Conservation (phyloP, 1,284 basidiomycete species). For the Heliocybe sulcata region DNA sequence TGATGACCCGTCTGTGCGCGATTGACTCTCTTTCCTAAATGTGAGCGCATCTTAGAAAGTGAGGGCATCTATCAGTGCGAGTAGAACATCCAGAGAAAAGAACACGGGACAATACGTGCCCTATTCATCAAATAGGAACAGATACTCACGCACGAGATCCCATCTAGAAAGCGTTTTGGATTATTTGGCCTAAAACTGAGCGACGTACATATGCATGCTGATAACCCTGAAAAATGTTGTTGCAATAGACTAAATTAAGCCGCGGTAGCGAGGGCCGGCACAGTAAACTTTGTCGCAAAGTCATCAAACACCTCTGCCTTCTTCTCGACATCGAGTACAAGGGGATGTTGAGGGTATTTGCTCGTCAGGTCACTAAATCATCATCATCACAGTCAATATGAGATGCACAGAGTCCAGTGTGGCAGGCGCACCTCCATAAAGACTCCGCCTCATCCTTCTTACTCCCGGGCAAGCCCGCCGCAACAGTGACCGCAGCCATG, state of each 20-base stretch:
- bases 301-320: slow-evolving; percentile 71
- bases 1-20: too few relatives aligned
- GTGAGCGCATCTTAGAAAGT: too few relatives aligned
- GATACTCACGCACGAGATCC: too few relatives aligned
- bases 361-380: slow-evolving; percentile 48
- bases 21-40: too few relatives aligned
- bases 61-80: too few relatives aligned
- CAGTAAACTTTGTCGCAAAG: slow-evolving; percentile 55
- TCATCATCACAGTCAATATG: slow-evolving; percentile 7
- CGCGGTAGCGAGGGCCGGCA: slow-evolving; percentile 45
- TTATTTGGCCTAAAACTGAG: too few relatives aligned
- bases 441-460: slow-evolving; percentile 59
- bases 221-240: neutral
- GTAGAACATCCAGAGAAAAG: too few relatives aligned
- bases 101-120: too few relatives aligned
- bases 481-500: slow-evolving; percentile 63
- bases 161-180: too few relatives aligned
- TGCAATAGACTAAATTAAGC: slow-evolving; percentile 7
- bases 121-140: too few relatives aligned
- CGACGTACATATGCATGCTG: too few relatives aligned
- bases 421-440: slow-evolving; percentile 56
- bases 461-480: slow-evolving; percentile 47
- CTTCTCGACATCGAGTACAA: slow-evolving; percentile 53
- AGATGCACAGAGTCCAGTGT: slow-evolving; percentile 4
- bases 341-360: slow-evolving; percentile 59